Percentiles rank a stretch among this genome's conserved stretches.
Evolutionary conservation across 2,329 filamentous ascomycete genomes (phyloP).

Genomic region (Calonectria fujianensis): DNA sequence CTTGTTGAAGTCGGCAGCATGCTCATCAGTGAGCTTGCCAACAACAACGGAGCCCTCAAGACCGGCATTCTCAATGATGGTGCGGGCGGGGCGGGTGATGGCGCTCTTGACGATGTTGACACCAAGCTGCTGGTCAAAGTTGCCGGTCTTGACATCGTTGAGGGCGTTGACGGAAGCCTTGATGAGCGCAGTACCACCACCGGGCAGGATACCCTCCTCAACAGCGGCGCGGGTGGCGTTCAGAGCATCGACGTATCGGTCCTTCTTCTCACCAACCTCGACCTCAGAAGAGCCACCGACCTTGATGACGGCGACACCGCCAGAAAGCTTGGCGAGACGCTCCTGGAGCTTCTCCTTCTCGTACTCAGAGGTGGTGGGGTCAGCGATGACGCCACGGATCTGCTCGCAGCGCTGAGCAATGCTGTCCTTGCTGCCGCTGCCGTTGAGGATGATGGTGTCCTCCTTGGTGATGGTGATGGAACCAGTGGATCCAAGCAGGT

Average conservation of each 20-base stretch:
- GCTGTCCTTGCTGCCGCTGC: constrained; percentile 94
- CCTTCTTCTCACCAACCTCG: constrained; percentile 99
- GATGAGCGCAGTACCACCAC: constrained; percentile 97
- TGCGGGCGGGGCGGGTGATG: constrained; percentile 95
- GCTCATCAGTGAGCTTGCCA: constrained; percentile 98
- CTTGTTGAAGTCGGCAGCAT: constrained; percentile 94
- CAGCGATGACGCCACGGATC: constrained; percentile 96
- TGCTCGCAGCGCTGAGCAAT: constrained; percentile 98
- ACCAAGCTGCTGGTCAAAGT: constrained; percentile 99
- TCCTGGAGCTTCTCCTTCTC: constrained; percentile 99
- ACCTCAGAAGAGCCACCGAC: constrained; percentile 98
- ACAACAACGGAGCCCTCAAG: constrained; percentile 96
- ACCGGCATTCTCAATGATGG: constrained; percentile 98
- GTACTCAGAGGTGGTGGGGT: constrained; percentile 97
- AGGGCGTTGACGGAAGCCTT: constrained; percentile 97
- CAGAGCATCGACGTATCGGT: constrained; percentile 97
- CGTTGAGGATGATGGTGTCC: constrained; percentile 98
- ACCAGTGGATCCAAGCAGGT: constrained; percentile 97
- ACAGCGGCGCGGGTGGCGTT: constrained; percentile 99
- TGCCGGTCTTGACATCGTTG: constrained; percentile 86
- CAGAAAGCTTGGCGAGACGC: constrained; percentile 98
- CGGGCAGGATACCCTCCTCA: constrained; percentile 98
- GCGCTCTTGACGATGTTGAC: constrained; percentile 98
- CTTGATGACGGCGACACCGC: constrained; percentile 99
- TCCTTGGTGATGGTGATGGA: constrained; percentile 99